Evolutionary conservation across 768 basidiomycete genomes (phyloP).

Genomic region (Suillus fuscotomentosus): DNA sequence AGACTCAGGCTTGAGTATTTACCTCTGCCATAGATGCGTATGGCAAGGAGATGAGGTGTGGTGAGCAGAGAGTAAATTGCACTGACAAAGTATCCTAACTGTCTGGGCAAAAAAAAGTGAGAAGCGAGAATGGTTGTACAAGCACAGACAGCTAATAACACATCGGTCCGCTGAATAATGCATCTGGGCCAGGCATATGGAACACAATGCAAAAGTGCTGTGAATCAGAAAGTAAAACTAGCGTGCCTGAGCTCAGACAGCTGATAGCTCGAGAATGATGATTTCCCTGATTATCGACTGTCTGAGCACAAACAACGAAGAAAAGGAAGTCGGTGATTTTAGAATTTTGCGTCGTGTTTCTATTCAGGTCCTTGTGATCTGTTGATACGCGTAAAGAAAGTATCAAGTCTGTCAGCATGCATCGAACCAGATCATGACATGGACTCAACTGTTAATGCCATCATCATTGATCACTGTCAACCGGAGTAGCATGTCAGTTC

Average conservation of each 20-base stretch:
- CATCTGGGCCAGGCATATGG: not conserved
- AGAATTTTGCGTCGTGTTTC: not conserved
- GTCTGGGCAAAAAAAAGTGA: not conserved
- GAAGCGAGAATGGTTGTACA: not conserved
- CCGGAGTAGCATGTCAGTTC: not conserved
- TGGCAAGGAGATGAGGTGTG: not conserved
- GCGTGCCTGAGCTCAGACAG: not conserved
- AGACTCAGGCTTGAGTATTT: too few species aligned
- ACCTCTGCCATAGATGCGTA: not conserved
- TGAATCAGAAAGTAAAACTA: not conserved
- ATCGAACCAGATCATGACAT: not conserved
- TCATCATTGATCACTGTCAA: not conserved
- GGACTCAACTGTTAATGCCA: too few species aligned
- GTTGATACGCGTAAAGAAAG: not conserved
- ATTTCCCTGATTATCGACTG: not conserved
- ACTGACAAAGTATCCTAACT: not conserved
- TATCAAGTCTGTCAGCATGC: not conserved
- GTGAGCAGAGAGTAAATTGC: not conserved
- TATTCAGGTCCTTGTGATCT: not conserved
- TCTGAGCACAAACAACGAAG: not conserved
- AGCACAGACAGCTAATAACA: not conserved
- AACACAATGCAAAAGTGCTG: not conserved
- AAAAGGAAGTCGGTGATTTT: not conserved
- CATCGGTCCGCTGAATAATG: not conserved
- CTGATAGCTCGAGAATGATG: not conserved